Evolutionary conservation across 2,329 filamentous ascomycete genomes (phyloP), one percentile per base, ranked within the genome.

Genomic region (Aspergillus fijiensis): DNA sequence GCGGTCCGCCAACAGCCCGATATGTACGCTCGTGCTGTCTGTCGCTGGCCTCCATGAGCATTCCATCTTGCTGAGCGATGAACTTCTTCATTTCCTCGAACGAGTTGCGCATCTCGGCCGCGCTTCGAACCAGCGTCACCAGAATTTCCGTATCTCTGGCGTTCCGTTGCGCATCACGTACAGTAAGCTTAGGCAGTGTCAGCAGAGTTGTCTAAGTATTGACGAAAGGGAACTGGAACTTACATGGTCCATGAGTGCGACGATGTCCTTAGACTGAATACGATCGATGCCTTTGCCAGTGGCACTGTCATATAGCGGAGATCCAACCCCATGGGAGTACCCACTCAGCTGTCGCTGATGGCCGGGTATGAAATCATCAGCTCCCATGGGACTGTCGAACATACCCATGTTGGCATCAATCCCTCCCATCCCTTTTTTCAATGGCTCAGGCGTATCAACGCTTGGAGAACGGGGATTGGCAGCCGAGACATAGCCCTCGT

Each of bases 81-180:
- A 96, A 89, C 65, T 89, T 90, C 81, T 95, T 97, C 84, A 99
- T 90, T 69, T 96, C 93, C 66, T 96, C 91, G 72, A 98, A 96
- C 0, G 92, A 96, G 67, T 91, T 96, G 65, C 94, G 91, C 93
- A 98, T 98, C 77, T 99, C 95, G 12, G 95, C 89, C 4, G 95
- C 94, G 57, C 92, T 93, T 61, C 94, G 89, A 62, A 99, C 95
- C 33, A 99, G 85, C 0, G 95, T 94, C 51, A 97, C 91, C 19
- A 99, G 82, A 58, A 99, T 97, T 76, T 99, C 95, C 0, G 95
- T 98, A 70, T 99, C 95, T 49, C 95, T 87, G 50, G 95, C 95
- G 76, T 95, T 98, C 61, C 95, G 89, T 78, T 98, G 94, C 47
- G 94, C 95, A 78, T 99, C 95, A 39, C 95, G 89, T 64, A 98